Evolutionary conservation across 2,329 filamentous ascomycete species (phyloP), one percentile per base, ranked within the genome.

Genomic region (Tolypocladium ovalisporum): DNA sequence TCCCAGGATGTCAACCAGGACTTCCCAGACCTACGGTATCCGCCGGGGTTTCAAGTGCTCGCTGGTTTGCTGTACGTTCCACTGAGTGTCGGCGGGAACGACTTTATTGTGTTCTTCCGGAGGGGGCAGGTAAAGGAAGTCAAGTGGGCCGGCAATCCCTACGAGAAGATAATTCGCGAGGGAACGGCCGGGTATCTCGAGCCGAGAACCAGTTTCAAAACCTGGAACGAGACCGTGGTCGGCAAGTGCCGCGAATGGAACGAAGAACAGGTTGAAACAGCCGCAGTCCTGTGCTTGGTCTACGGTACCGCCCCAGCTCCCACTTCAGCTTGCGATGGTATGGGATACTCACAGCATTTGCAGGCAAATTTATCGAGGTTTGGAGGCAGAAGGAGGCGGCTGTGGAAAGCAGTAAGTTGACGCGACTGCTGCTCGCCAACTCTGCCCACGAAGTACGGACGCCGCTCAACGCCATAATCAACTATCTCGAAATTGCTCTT

Each of bases 81-180:
- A 0, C 74, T 96, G 2, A 92, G 88, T 19, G 77, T 82, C 1
- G 83, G 83, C 1, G 91, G 91, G 0, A 78, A 77, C 35, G 91
- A 96, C 64, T 96, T 96, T 64, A 96, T 96, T 49, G 88, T 91
- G 0, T 95, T 96, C 67, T 95, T 96, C 73, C 83, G 91, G n/a
- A 86, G 80, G 62, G 85, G 86, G 0, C 89, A 92, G 64, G 68
- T 84, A 34, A 87, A 81, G 66, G 86, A 90, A 71, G 89, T 89
- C 24, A 92, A 87, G 69, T 96, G 87, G 90, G 90, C 88, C 3
- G 91, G 86, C 2, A 96, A 91, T 65, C 90, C 90, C 0, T 92
- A 94, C 65, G 87, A 94, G 59, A 94, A 93, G 67, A 79, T 80
- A 22, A 70, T 90, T 58, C 85, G 85, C 63, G 80, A 88, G 66